These are phyloP conservation scores for Obba rivulosa DNA, from an alignment of 768 basidiomycete genomes.

Conservation along the genomic window DNA sequence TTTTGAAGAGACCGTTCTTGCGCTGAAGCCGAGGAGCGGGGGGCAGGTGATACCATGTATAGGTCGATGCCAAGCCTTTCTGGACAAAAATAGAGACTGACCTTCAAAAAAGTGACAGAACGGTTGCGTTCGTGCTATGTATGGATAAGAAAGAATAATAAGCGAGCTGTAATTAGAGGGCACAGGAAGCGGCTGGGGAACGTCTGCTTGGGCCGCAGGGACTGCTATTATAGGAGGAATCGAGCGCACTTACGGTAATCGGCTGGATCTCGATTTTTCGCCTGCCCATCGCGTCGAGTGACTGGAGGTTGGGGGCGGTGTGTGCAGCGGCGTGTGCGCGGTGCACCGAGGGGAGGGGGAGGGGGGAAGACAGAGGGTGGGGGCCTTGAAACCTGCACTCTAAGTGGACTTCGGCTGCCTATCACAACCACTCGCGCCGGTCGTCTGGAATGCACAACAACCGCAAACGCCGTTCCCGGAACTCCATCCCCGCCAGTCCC, in stretches of 20 bases:
- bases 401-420: constrained; percentile 10
- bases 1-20: constrained; percentile 89
- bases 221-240: constrained; percentile 21
- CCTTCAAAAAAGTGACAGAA: constrained; percentile 89
- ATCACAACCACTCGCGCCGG: constrained; percentile 10
- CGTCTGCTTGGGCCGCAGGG: constrained; percentile 25
- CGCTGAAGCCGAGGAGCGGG: constrained; percentile 41
- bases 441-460: constrained; percentile 17
- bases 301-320: neutral
- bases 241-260: constrained; percentile 54
- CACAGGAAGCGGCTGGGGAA: constrained; percentile 14
- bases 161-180: constrained; percentile 19
- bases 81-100: constrained; percentile 33
- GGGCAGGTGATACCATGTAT: constrained; percentile 12
- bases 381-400: constrained; percentile 3
- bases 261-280: constrained; percentile 82
- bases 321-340: neutral
- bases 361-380: constrained; percentile 4
- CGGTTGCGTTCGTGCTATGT: constrained; percentile 87
- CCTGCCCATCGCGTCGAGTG: constrained; percentile 48
- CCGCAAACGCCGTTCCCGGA: constrained; percentile 21
- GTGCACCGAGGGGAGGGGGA: constrained; percentile 6
- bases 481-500: constrained; percentile 16
- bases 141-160: constrained; percentile 27
- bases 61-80: constrained; percentile 48